These are phyloP conservation scores for Naganishia onofrii DNA, from an alignment of 768 basidiomycete genomes.

Conservation along the genomic window DNA sequence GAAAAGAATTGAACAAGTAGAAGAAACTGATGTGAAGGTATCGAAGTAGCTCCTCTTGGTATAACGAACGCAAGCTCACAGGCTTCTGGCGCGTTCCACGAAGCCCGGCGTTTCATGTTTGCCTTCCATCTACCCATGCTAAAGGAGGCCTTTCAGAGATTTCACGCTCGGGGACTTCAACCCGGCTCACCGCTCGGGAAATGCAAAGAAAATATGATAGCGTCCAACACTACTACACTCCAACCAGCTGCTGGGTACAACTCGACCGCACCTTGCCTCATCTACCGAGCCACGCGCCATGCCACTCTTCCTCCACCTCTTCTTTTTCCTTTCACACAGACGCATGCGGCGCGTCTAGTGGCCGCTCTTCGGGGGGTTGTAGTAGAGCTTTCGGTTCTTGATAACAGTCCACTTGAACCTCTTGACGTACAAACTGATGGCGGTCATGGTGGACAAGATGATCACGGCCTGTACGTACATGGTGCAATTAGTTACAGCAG, in stretches of 20 bases:
- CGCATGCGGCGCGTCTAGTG: not conserved
- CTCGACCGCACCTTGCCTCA: not conserved
- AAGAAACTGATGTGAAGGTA: too few relatives aligned
- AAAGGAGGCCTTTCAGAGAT: not conserved
- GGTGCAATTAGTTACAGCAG: not conserved
- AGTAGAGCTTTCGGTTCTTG: constrained; percentile 86
- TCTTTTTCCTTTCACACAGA: not conserved
- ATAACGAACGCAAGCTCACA: too few relatives aligned
- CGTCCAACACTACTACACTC: constrained; percentile 3
- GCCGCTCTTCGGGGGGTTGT: constrained; percentile 22
- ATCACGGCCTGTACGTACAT: constrained; percentile 64
- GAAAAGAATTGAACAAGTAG: too few relatives aligned
- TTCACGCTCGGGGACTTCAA: not conserved
- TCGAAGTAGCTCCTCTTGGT: too few relatives aligned
- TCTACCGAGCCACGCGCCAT: not conserved
- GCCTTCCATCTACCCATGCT: too few relatives aligned
- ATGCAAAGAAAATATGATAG: constrained; percentile 7
- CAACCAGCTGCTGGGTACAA: constrained; percentile 7
- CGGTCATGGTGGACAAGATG: constrained; percentile 79
- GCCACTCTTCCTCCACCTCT: not conserved
- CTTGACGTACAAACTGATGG: constrained; percentile 81
- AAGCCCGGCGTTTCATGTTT: too few relatives aligned
- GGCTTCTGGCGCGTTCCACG: too few relatives aligned
- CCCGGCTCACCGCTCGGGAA: not conserved
- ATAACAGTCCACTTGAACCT: constrained; percentile 89